Evolutionary conservation across 2,329 filamentous ascomycete genomes (phyloP), one percentile per base, ranked within the genome.

Genomic region (Malbranchea zuffiana): DNA sequence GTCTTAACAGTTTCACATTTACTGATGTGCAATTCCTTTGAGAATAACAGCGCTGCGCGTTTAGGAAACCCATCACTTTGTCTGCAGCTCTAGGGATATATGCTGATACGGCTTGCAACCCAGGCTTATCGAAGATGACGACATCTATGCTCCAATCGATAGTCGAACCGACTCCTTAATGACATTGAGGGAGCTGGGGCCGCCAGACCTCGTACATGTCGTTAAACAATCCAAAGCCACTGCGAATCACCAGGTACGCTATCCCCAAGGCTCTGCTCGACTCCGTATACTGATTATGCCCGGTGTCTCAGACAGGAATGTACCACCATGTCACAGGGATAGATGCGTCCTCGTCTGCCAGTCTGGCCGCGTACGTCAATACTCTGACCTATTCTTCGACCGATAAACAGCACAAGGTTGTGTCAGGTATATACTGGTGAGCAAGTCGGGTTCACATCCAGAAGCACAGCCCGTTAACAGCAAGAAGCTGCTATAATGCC

Each of bases 301-400:
- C 17, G 16, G 3, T 10, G 19, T 13, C 11, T 15, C 50, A 95
- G 82, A 79, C 78, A 44, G 90, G 90, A 42, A 80, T 95, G 39
- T 98, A 98, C 59, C 90, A 98, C 61, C 90, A 98, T 77, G 87
- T 95, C 50, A 94, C 86, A 25, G 90, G 90, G 43, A 80, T 95
- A 55, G 90, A 98, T 64, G 90, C 90, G 32, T 98, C 90, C 2
- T 96, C 90, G 5, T 96, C 90, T 6, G 90, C 90, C 41, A 96
- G 88, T 63, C 68, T 98, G 42, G 90, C 90, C 26, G 90, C 90
- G 50, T 98, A 98, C 63, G 93, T 98, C 65, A 98, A 96, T 62
- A 96, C 88, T 25, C 71, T 98, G 43, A 95, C 87, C 30, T 92
- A 95, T 63, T 81, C 81, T 46, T 82, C 88, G 37, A 77, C 80